Base-by-base conservation (phyloP, 2,329 filamentous ascomycete species). In the Ilyonectria destructans region DNA sequence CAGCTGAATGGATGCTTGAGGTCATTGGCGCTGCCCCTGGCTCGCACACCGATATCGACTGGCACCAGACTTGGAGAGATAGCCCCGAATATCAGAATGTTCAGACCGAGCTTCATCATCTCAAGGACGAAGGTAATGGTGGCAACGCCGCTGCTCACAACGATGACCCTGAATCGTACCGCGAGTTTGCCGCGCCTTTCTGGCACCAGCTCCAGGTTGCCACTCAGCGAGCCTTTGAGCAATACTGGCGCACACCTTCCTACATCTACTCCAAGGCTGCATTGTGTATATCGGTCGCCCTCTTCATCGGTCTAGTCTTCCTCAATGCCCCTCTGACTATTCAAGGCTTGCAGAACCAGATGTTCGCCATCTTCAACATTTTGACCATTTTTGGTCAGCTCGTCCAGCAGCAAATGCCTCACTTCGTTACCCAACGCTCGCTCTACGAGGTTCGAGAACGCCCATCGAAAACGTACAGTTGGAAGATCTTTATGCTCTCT, bases 211-310 rank as follows among this genome's bases (percentile, higher is more conserved):
- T 96, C 31, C 82, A 80, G 55, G 85, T 91, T 74, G 93, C 94
- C 60, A 87, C 89, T 12, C 78, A 87, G 68, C 93, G 95, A 75
- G 92, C 96, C 37, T 96, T 97, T 84, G 88, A 95, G 78, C 94
- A 97, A 80, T 97, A 96, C 87, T 97, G 95, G 94, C 92, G 95
- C 64, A 96, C 92, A 0, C 95, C 95, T 0, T 88, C 90, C 2
- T 97, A 97, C 84, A 95, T 97, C 79, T 97, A 96, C 84, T 91
- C 93, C 77, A 97, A 97, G 85, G 79, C 86, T 0, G 82, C 86
- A 1, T 89, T 97, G n/a, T 93, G 91, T 77, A 82, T 88, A 29
- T 80, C 90, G 19, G 82, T 88, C 21, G 82, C 91, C 2, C 86
- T 97, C 7, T 97, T 96, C 79, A 93, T 96, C 74, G 94, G 93